Base-by-base conservation (phyloP, 2,329 filamentous ascomycete genomes). In the Cordyceps tenuipes region DNA sequence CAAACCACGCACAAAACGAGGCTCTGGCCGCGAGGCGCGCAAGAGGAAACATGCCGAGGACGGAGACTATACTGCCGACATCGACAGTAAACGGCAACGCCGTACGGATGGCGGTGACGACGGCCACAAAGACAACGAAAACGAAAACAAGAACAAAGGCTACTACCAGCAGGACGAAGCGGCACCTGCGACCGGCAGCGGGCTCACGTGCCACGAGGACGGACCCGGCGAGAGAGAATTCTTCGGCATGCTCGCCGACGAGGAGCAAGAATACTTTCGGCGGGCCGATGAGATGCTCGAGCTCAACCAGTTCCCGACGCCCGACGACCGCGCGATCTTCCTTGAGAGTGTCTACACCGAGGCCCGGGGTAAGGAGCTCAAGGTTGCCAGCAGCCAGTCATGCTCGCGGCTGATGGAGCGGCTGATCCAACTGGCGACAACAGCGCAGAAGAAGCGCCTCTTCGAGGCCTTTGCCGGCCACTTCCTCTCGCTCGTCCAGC, bases 181-280 rank as follows among this genome's bases (percentile, higher is more conserved):
- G 43, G 63, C 53, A 21, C 36, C 39, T 23, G 41, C 57, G 47
- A 52, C 7, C 52, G 26, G 55, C 64, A 52, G 55, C 64, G 23
- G 36, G 13, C 57, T 57, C 26, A 47, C 39, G 8, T 10, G n/a
- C 29, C 64, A 67, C 29, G 65, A 70, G 46, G 64, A 68, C 31
- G 69, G 66, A 13, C 61, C 63, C 12, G 70, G 73, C 10, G 89
- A 90, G 62, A 83, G 79, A 66, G 86, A 90, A 60, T 99, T 96
- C 77, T 97, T 95, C 68, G 94, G 94, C 64, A 87, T 97, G 79
- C 86, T 99, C 29, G 89, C 91, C 67, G 88, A 95, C 59, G 85
- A 95, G 65, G 94, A 99, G 77, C 91, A 96, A 70, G 92, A 97
- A 73, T 97, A 97, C 73, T 99, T 97, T 74, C 88, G 90, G 65